Evolutionary conservation across 208 protist species (phyloP), one percentile per base, ranked within the genome.

Genomic region (Tritrichomonas musculus): DNA sequence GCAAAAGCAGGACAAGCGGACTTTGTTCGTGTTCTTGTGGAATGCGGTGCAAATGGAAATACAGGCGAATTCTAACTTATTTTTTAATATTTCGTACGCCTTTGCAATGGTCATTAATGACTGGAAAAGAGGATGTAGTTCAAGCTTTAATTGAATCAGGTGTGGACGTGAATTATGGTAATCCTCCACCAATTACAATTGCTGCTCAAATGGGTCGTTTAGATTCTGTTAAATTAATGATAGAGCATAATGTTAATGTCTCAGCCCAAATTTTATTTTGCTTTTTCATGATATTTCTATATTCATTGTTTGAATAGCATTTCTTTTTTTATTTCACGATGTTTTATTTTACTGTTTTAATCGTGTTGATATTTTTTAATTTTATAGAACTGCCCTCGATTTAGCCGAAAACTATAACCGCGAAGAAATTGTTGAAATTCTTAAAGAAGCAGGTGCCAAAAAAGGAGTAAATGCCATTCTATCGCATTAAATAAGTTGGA

Each of bases 121-220:
- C 41, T 44, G 47, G 47, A 3, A 88, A 88, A 60, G 77, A 88
- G 39, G 44, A 88, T 60, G 33, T 20, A 33, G 77, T 47, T 39
- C 22, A 49, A 55, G 77, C 77, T 33, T 33, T 88, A 13, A 57
- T 88, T 53, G 5, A 57, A 55, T 13, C 41, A 20, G 77, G 77
- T 17, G 47, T 47, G 33, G 77, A 88, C 57, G 20, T 88, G 5
- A 36, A 88, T 57, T 88, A 39, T 57, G 77, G 77, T 53, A 88
- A 88, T 88, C 77, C 77, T 33, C 77, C 77, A 33, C 77, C 77
- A 53, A 88, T 88, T 17, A 88, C 77, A 88, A 88, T 88, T 50
- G 77, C 77, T 33, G 77, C 77, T 27, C n/a, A 11, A 33, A 17
- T 88, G 3, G 77, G 77, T 57, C 25, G 77, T 57, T 22, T 88